Evolutionary conservation across 352 stramenopile genomes (phyloP).

Genomic region (Pythium oligandrum): DNA sequence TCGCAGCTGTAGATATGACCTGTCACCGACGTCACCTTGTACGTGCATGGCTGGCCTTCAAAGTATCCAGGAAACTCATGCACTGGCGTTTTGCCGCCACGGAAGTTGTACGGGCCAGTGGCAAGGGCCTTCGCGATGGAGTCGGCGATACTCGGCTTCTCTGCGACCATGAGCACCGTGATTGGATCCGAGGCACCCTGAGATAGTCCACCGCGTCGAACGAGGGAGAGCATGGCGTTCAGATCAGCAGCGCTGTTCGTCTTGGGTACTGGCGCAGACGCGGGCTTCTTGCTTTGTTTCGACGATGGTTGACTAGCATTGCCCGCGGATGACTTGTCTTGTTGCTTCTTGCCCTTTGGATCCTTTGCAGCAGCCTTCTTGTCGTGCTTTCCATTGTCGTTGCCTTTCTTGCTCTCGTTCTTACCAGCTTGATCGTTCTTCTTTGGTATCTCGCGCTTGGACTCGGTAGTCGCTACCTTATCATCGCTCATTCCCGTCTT

Average conservation of each 20-base stretch:
- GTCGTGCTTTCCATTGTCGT: too few relatives aligned
- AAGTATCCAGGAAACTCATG: slow-evolving; percentile 47
- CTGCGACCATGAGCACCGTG: slow-evolving; percentile 64
- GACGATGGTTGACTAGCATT: too few relatives aligned
- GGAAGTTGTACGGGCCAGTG: slow-evolving; percentile 12
- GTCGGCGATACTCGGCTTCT: slow-evolving; percentile 70
- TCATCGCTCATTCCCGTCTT: too few relatives aligned
- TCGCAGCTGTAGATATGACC: slow-evolving; percentile 80
- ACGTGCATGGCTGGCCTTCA: slow-evolving; percentile 23
- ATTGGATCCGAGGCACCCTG: background rate
- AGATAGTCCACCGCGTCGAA: background rate
- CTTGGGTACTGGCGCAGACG: too few relatives aligned
- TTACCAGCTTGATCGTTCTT: too few relatives aligned
- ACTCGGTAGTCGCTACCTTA: too few relatives aligned
- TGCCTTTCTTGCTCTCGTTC: too few relatives aligned
- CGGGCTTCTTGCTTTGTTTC: too few relatives aligned
- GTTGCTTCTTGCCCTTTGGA: too few relatives aligned
- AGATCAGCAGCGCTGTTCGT: background rate
- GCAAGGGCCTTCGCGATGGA: slow-evolving; percentile 45
- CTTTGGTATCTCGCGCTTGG: too few relatives aligned
- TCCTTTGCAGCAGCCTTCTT: too few relatives aligned
- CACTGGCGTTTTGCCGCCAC: slow-evolving; percentile 37
- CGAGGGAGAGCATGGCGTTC: background rate
- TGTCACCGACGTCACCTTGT: slow-evolving; percentile 62
- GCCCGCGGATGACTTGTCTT: too few relatives aligned